These are phyloP conservation scores for Picochlorum sp. DNA, from an alignment of 139 green algal species.

Conservation along the genomic window DNA sequence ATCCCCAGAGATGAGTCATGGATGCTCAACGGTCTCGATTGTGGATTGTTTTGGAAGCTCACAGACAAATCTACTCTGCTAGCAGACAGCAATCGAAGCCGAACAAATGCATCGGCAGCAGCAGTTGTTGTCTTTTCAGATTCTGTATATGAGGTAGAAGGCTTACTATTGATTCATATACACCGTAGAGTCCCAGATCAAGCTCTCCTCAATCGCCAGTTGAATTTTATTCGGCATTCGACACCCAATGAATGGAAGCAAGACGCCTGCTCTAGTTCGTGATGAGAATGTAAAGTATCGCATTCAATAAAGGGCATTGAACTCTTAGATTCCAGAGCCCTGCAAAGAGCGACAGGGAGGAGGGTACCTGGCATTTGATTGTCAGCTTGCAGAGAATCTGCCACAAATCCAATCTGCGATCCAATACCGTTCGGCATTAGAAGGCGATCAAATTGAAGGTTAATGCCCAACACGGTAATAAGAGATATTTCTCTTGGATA, in stretches of 20 bases:
- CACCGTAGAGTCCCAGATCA: constrained; percentile 50
- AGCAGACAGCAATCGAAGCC: constrained; percentile 53
- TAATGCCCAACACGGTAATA: constrained; percentile 19
- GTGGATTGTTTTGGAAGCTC: constrained; percentile 56
- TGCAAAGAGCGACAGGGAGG: constrained; percentile 61
- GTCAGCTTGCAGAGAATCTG: constrained; percentile 56
- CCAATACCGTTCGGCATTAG: constrained; percentile 1
- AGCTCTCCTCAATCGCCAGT: constrained; percentile 46
- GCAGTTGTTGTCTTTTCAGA: not conserved
- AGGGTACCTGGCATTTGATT: constrained; percentile 52
- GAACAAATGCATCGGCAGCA: constrained; percentile 38
- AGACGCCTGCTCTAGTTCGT: constrained; percentile 26
- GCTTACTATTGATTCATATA: constrained; percentile 21
- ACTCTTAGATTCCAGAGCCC: not conserved
- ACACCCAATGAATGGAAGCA: constrained; percentile 52
- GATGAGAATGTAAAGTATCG: not conserved
- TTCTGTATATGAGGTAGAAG: not conserved
- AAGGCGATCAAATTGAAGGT: not conserved
- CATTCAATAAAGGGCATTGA: not conserved
- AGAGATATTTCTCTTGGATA: constrained; percentile 65
- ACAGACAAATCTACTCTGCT: constrained; percentile 41
- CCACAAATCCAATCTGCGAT: constrained; percentile 22
- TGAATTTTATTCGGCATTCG: constrained; percentile 33
- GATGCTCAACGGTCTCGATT: constrained; percentile 34
- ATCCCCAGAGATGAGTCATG: constrained; percentile 12